phyloP scores from a whole-genome alignment of 225 moss, liverwort and hornwort species.

The Straminergon stramineum region DNA sequence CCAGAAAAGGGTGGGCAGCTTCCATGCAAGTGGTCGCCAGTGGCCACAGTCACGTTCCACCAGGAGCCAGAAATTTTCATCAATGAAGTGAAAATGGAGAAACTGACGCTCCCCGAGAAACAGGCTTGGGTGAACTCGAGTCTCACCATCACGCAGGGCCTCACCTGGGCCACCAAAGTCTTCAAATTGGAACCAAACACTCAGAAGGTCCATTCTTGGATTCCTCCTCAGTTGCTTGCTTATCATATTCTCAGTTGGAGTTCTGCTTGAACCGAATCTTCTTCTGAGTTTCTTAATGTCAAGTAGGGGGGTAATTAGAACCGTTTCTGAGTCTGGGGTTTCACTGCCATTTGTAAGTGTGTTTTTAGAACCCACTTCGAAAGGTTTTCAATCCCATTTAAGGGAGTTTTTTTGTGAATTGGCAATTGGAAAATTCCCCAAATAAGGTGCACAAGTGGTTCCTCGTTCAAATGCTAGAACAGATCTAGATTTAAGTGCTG shows the following conservation, averaged over 20 bases:
- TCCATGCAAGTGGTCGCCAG: constrained; percentile 82
- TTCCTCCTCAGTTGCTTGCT: not conserved
- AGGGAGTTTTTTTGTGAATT: not conserved
- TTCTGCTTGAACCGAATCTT: not conserved
- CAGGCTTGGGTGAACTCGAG: constrained; percentile 62
- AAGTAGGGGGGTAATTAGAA: too few relatives aligned
- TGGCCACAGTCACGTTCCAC: constrained; percentile 58
- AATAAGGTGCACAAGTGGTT: not conserved
- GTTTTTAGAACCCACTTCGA: not conserved
- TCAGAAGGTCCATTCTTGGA: constrained; percentile 24
- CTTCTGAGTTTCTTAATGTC: not conserved
- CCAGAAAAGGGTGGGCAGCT: constrained; percentile 58
- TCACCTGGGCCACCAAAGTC: constrained; percentile 34
- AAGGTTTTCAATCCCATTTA: not conserved
- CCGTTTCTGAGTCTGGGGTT: not conserved
- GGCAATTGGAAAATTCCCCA: not conserved
- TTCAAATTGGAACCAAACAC: constrained; percentile 52
- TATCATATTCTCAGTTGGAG: not conserved
- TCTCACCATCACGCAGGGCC: not conserved
- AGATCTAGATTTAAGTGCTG: not conserved
- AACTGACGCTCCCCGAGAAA: constrained; percentile 44
- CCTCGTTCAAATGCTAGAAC: too few relatives aligned
- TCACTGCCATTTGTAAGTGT: not conserved
- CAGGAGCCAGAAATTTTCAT: constrained; percentile 70
- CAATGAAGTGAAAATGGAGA: constrained; percentile 52